A percentile compares a stretch with the other conserved stretches of the same genome.
phyloP scores from a whole-genome alignment of 2,329 filamentous ascomycete species.

The Coniella lustricola region DNA sequence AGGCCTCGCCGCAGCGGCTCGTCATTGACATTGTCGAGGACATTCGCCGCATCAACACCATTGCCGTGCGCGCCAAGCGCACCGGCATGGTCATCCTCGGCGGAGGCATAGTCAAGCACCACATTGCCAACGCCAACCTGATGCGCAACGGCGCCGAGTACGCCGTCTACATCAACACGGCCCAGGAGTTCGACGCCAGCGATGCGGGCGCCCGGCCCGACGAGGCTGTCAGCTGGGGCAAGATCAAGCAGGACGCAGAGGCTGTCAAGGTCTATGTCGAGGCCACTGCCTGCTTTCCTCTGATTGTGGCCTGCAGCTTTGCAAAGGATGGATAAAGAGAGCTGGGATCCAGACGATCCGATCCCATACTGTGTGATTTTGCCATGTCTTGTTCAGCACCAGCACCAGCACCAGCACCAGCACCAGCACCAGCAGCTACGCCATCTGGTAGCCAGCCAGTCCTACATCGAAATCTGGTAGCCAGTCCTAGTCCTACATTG shows the following conservation, averaged over 20 bases:
- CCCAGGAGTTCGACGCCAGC: slow-evolving; percentile 93
- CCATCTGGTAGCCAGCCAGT: no score
- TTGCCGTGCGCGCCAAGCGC: slow-evolving; percentile 78
- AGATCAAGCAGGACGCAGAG: slow-evolving; percentile 84
- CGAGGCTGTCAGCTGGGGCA: slow-evolving; percentile 97
- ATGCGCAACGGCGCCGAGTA: slow-evolving; percentile 98
- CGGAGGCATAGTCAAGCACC: slow-evolving; percentile 93
- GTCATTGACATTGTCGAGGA: slow-evolving; percentile 90
- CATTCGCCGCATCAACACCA: slow-evolving; percentile 85
- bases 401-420: not conserved
- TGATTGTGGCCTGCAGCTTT: slow-evolving; percentile 62
- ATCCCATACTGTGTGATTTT: no score
- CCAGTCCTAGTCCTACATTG: no score
- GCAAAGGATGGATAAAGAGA: slow-evolving; percentile 38
- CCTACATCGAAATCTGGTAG: no score
- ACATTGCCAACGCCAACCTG: slow-evolving; percentile 93
- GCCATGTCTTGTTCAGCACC: not conserved
- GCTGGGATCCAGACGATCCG: no score
- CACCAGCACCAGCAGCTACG: not conserved
- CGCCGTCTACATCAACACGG: slow-evolving; percentile 96
- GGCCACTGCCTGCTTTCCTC: slow-evolving; percentile 57
- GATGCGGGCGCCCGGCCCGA: slow-evolving; percentile 93
- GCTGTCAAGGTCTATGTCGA: slow-evolving; percentile 79
- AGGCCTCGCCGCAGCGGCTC: slow-evolving; percentile 72
- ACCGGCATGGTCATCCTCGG: slow-evolving; percentile 94